phyloP scores from a whole-genome alignment of 73 alveolate genomes.

The Paramecium bursaria region DNA sequence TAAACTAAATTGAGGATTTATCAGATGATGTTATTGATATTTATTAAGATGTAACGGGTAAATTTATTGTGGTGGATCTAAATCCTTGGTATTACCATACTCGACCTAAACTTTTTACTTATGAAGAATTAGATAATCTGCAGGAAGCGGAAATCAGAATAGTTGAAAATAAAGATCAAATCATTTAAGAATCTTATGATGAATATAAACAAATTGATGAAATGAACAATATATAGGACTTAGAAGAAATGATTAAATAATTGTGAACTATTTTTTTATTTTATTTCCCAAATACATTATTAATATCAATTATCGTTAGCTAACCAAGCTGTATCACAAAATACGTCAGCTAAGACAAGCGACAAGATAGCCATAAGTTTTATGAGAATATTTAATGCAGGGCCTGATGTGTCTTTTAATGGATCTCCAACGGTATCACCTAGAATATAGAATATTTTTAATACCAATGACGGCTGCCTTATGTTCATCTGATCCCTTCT shows the following conservation, averaged over 20 bases:
- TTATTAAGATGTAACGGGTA: conserved; percentile 16
- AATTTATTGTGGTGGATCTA: conserved; percentile 19
- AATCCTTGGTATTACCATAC: conserved; percentile 59
- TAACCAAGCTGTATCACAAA: conserved; percentile 61
- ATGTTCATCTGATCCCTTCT: conserved; percentile 84
- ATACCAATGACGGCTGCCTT: conserved; percentile 79
- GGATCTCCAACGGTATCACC: conserved; percentile 98
- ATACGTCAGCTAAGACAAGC: conserved; percentile 76
- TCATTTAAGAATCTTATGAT: conserved; percentile 37
- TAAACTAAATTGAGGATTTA: background rate
- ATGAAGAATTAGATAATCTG: background rate
- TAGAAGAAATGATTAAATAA: no score
- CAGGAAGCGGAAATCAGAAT: conserved; percentile 29
- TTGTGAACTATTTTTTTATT: no score
- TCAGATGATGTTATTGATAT: conserved; percentile 20
- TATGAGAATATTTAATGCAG: conserved; percentile 89
- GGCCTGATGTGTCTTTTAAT: conserved; percentile 94
- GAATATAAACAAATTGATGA: conserved; percentile 52
- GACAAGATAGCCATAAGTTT: conserved; percentile 89
- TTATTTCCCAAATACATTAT: no score
- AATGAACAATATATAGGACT: no score
- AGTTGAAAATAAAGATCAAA: conserved; percentile 20
- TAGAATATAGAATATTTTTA: background rate
- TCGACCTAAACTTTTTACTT: conserved; percentile 19
- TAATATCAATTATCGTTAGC: background rate